Conservation (phyloP, 352 stramenopile genomes). For the Globisporangium echinulatum region DNA sequence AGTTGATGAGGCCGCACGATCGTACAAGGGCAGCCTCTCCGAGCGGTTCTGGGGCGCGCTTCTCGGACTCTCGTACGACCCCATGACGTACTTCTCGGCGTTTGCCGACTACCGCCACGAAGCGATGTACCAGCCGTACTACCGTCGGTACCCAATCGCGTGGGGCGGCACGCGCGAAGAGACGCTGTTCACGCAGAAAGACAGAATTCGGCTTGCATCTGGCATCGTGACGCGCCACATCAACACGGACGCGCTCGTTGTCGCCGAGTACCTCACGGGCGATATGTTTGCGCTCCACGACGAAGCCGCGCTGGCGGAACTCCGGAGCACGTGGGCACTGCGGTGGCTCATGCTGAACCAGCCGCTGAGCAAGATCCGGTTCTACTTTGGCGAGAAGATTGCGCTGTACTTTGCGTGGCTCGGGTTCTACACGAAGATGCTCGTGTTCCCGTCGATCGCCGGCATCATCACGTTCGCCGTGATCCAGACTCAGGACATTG, state of each 20-base stretch:
- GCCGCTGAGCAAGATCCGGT: conserved; percentile 82
- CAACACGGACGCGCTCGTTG: conserved; percentile 61
- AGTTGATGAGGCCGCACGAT: conserved; percentile 35
- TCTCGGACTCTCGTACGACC: conserved; percentile 61
- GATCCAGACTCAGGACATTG: conserved; percentile 34
- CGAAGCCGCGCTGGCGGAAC: conserved; percentile 46
- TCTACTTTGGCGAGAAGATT: conserved; percentile 90
- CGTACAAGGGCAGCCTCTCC: conserved; percentile 11
- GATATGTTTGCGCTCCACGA: conserved; percentile 89
- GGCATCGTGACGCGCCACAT: conserved; percentile 75
- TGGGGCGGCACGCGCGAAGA: conserved; percentile 65
- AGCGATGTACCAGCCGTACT: conserved; percentile 69
- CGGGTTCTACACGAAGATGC: conserved; percentile 91
- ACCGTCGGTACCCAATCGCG: conserved; percentile 69
- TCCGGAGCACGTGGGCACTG: conserved; percentile 70
- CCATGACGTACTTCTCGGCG: conserved; percentile 74
- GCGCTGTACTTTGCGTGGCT: conserved; percentile 91
- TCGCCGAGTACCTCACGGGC: conserved; percentile 40
- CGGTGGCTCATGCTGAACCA: conserved; percentile 75
- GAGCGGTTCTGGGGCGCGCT: conserved; percentile 52
- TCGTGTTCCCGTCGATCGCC: conserved; percentile 69
- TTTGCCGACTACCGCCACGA: conserved; percentile 77
- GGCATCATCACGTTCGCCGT: conserved; percentile 76
- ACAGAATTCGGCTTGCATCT: conserved; percentile 65
- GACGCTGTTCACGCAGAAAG: conserved; percentile 76